phyloP scores from a whole-genome alignment of 2,329 filamentous ascomycete species.

The Capronia epimyces region DNA sequence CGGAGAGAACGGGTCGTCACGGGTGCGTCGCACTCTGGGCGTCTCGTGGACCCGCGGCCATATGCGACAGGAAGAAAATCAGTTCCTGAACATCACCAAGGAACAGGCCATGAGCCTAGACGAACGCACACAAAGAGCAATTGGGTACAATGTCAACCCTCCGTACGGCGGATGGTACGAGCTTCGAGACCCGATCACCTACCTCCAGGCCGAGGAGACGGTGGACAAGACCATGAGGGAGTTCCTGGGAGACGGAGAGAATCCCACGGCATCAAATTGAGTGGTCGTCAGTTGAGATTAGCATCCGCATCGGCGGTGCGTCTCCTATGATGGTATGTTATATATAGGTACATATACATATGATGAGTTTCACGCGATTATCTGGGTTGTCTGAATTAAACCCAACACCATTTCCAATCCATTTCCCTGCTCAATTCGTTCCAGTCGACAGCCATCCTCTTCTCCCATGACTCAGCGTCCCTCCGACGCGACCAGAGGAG shows the following conservation, averaged over 20 bases:
- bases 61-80: conserved; percentile 26
- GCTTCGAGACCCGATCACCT: neutral
- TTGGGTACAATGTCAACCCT: conserved; percentile 25
- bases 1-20: neutral
- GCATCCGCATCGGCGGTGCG: no score
- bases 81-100: conserved; percentile 25
- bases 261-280: no score
- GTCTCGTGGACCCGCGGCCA: neutral
- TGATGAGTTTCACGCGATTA: neutral
- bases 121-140: conserved; percentile 18
- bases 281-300: no score
- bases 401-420: conserved; percentile 1
- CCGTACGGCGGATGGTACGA: conserved; percentile 14
- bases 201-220: neutral
- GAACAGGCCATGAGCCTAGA: conserved; percentile 18
- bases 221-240: conserved; percentile 1
- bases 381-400: neutral
- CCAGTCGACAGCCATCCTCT: neutral
- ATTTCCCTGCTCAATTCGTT: neutral
- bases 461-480: neutral
- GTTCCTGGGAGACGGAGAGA: neutral
- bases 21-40: neutral
- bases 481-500: neutral
- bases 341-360: neutral
- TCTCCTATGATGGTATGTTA: no score